Evolutionary conservation across 2,329 filamentous ascomycete genomes (phyloP).

Genomic region (Mycosphaerella sp.): DNA sequence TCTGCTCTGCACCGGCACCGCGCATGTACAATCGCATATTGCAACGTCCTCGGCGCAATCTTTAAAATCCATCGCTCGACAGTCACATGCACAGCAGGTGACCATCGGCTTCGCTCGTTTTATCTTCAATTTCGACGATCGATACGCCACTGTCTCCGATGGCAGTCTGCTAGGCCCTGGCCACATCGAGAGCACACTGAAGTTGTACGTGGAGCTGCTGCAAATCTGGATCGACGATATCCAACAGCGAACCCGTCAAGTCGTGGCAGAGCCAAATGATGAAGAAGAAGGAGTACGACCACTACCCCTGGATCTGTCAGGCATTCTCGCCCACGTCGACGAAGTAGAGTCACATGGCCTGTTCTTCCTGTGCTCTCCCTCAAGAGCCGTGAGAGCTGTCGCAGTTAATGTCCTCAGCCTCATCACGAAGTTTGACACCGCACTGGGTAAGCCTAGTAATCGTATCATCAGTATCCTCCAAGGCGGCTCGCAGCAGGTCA

Average conservation of each 20-base stretch:
- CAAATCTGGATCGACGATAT: conserved; percentile 99
- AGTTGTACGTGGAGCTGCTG: conserved; percentile 85
- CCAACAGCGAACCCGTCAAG: conserved; percentile 72
- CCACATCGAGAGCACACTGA: conserved; percentile 90
- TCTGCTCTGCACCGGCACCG: conserved; percentile 89
- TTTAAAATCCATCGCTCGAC: conserved; percentile 87
- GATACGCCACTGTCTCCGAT: conserved; percentile 96
- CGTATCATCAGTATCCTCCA: conserved; percentile 90
- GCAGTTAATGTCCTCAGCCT: conserved; percentile 87
- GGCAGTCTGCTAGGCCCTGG: conserved; percentile 90
- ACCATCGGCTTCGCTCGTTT: conserved; percentile 95
- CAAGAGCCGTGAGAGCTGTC: conserved; percentile 77
- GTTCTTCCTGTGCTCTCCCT: conserved; percentile 96
- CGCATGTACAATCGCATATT: conserved; percentile 88
- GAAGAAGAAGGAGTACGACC: conserved; percentile 39
- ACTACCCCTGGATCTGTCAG: conserved; percentile 65
- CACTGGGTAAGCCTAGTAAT: conserved; percentile 67
- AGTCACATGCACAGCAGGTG: conserved; percentile 88
- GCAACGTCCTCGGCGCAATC: conserved; percentile 88
- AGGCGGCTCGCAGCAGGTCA: conserved; percentile 76
- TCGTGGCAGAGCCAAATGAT: conserved; percentile 57
- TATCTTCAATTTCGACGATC: conserved; percentile 97
- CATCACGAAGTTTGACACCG: conserved; percentile 88
- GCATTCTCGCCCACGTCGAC: conserved; percentile 87
- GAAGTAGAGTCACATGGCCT: conserved; percentile 94